Conservation (phyloP, 2,329 filamentous ascomycete species). For the Aspergillus sclerotialis region DNA sequence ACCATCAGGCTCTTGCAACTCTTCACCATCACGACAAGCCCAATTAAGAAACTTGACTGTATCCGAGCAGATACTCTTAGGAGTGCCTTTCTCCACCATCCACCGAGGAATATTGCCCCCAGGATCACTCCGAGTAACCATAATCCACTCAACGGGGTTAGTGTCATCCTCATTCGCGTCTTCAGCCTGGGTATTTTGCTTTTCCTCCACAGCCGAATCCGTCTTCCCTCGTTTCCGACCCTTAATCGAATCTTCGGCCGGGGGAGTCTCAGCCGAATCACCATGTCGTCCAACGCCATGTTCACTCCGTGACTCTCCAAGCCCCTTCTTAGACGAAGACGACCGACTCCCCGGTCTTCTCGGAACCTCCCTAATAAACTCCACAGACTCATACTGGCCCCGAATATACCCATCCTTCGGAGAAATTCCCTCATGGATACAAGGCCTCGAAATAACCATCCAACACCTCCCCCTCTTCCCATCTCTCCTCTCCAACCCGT, state of each 20-base stretch:
- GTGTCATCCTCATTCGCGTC: conserved; percentile 35
- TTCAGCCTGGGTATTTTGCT: conserved; percentile 18
- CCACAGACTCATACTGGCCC: conserved; percentile 84
- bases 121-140: conserved; percentile 84
- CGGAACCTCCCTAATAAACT: conserved; percentile 79
- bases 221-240: conserved; percentile 30
- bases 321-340: conserved; percentile 9
- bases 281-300: conserved; percentile 1
- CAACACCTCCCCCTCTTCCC: conserved; percentile 52
- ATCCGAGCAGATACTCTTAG: conserved; percentile 70
- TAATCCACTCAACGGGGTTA: conserved; percentile 79
- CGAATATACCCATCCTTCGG: conserved; percentile 67
- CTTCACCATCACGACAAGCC: conserved; percentile 51
- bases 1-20: conserved; percentile 22
- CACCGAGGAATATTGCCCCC: conserved; percentile 83
- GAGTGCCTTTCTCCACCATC: conserved; percentile 85
- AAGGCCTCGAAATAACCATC: conserved; percentile 82
- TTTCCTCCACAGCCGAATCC: conserved; percentile 29
- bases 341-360: no score
- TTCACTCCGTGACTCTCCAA: conserved; percentile 7
- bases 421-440: conserved; percentile 66
- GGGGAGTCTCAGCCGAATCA: conserved; percentile 3
- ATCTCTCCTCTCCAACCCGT: conserved; percentile 23
- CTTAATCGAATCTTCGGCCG: conserved; percentile 11
- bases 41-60: conserved; percentile 77